Conservation (phyloP, 306 rosid species). For the Inga laurina region DNA sequence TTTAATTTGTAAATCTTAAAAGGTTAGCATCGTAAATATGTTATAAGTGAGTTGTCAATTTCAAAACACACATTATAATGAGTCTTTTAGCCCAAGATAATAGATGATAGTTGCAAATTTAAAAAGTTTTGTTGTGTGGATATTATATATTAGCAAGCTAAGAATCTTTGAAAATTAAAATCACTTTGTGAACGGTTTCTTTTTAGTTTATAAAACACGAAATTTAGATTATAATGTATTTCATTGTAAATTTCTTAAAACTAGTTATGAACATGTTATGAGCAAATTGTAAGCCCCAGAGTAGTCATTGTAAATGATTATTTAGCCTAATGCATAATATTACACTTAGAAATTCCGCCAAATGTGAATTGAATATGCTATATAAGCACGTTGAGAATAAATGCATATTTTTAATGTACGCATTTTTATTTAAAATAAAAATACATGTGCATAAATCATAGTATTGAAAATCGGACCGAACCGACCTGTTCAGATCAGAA, state of each 20-base stretch:
- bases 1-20: no score
- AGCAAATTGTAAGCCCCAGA: not conserved
- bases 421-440: no score
- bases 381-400: not conserved
- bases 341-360: not conserved
- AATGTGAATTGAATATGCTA: not conserved
- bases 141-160: not conserved
- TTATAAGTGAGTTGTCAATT: no score
- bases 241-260: not conserved
- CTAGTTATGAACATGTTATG: not conserved
- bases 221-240: no score
- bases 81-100: no score
- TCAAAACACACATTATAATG: no score
- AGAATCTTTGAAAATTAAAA: no score
- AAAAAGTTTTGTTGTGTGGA: not conserved
- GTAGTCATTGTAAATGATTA: not conserved
- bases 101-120: no score
- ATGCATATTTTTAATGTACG: not conserved
- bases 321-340: not conserved
- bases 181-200: not conserved
- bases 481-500: no score
- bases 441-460: not conserved
- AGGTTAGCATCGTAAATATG: no score
- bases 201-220: not conserved
- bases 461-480: no score